Conservation (phyloP, 495 filamentous ascomycete genomes). For the Penicillium coffeae region DNA sequence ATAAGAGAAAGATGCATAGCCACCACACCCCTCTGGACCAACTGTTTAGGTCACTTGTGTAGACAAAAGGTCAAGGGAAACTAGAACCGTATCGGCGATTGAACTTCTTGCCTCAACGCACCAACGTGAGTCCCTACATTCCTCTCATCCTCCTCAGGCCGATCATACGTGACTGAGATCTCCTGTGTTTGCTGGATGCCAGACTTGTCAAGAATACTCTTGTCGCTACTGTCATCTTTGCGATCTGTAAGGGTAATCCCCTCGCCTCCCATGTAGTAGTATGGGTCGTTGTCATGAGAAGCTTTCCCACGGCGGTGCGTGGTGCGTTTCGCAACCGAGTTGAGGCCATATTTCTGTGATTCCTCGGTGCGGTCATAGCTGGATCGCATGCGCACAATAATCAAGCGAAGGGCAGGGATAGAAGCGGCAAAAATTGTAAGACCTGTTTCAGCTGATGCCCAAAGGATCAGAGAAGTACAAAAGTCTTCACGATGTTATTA, state of each 20-base stretch:
- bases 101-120: neutral
- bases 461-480: conserved; percentile 16
- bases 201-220: neutral
- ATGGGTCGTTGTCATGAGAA: neutral
- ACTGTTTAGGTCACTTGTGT: no score
- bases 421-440: conserved; percentile 23
- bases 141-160: neutral
- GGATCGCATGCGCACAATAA: conserved; percentile 15
- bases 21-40: no score
- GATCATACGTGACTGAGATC: conserved; percentile 4
- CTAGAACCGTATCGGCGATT: neutral
- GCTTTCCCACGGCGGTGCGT: neutral
- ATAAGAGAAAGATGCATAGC: no score
- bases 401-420: conserved; percentile 19
- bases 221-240: conserved; percentile 1
- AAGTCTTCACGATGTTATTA: conserved; percentile 1
- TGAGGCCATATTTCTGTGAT: neutral
- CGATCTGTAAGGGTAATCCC: neutral
- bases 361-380: conserved; percentile 3
- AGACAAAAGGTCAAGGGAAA: no score
- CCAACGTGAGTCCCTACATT: neutral
- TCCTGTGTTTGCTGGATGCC: conserved; percentile 8
- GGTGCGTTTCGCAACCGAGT: neutral
- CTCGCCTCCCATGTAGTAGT: conserved; percentile 2
- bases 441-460: conserved; percentile 23